Evolutionary conservation across 2,329 filamentous ascomycete genomes (phyloP), one percentile per base, ranked within the genome.

Genomic region (Aspergillus uvarum): DNA sequence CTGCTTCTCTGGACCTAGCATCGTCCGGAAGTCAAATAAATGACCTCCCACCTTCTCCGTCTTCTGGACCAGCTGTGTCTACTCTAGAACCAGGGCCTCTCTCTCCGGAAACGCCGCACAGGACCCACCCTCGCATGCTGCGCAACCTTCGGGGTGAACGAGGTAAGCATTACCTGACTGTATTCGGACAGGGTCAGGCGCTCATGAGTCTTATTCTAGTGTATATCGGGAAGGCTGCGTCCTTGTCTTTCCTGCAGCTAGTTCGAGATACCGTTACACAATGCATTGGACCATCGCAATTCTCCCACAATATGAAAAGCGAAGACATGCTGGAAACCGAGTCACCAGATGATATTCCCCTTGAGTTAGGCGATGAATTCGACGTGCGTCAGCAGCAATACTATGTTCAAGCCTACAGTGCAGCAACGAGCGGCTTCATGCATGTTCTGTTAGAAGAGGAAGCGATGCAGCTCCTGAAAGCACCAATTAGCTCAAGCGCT

Each of bases 201-300:
- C 56, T 63, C 59, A 63, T 8, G 19, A 14, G 4, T 11, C 4
- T 5, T 7, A 2, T 1, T 31, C 11, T 48, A 74, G 72, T 74
- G 1, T 74, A 70, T 42, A 67, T 74, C 6, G 72, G 72, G 29
- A 72, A 70, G 38, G 71, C 71, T 7, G 72, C 72, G 2, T 73
- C 72, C 74, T 71, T 87, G 14, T 85, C 84, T 0, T 86, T 86
- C 59, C 70, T 86, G 1, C 82, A 85, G 59, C 77, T 85, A 38
- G 74, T 85, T 14, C 77, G 82, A 14, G 75, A 80, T 81, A 63
- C 68, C 1, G 70, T 74, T 26, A 78, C 79, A 10, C 79, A 80
- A 32, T 78, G 83, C 60, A 82, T 84, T 57, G 83, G 83, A 0
- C 82, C 82, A 1, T 84, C 82, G 0, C 76, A 79, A 16, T 85